Conservation (phyloP, 805 yeast genomes). For the Yarrowia yakushimensis region DNA sequence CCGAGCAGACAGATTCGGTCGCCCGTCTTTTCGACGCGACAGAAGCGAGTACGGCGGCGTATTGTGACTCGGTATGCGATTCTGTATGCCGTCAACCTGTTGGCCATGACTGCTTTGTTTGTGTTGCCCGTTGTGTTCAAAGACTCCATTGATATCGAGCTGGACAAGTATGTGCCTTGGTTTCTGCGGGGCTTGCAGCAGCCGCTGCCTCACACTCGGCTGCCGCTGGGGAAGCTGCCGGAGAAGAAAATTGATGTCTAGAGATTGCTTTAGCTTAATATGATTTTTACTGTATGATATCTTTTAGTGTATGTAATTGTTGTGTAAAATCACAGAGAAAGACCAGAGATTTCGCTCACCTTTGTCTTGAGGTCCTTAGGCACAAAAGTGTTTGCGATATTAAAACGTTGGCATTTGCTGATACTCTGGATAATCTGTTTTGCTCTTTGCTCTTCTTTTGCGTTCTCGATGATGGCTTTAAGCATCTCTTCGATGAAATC, state of each 20-base stretch:
- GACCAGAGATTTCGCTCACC: not conserved
- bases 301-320: too few species aligned
- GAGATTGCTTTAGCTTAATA: conserved; percentile 9
- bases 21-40: conserved; percentile 79
- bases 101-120: conserved; percentile 12
- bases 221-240: conserved; percentile 15
- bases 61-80: conserved; percentile 13
- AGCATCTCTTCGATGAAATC: conserved; percentile 31
- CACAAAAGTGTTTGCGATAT: conserved; percentile 24
- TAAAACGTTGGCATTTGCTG: conserved; percentile 21
- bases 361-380: not conserved
- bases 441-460: not conserved
- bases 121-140: conserved; percentile 5
- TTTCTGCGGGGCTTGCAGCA: conserved; percentile 14
- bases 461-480: conserved; percentile 25
- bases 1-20: conserved; percentile 84
- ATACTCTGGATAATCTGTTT: conserved; percentile 14
- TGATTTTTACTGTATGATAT: not conserved
- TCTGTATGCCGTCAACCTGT: not conserved
- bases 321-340: not conserved
- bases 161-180: conserved; percentile 7
- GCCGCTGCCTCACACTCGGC: conserved; percentile 4
- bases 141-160: conserved; percentile 6
- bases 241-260: conserved; percentile 17
- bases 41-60: conserved; percentile 48